Base-by-base conservation (phyloP, 495 filamentous ascomycete genomes). In the Xylaria palmicola region DNA sequence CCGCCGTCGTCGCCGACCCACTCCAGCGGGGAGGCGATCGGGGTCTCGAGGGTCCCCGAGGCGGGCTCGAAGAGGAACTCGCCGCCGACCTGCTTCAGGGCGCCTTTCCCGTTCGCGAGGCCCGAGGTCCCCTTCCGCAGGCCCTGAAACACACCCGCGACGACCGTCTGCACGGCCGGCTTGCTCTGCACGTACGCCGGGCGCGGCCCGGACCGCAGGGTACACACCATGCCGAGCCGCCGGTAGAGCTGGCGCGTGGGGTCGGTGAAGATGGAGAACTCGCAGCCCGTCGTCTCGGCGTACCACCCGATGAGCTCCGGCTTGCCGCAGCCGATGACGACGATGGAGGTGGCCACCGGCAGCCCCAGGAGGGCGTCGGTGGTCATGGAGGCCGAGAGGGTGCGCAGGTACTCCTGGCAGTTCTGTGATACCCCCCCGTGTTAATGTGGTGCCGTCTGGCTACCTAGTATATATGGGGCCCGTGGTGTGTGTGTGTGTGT, bases 201-300 rank as follows among this genome's bases (percentile, higher is more conserved):
- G 19, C 77, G 75, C 4, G 75, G 19, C 27, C 92, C 91, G 6
- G 89, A 55, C 3, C 79, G 78, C 4, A 89, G 73, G 9, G 86
- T 88, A 36, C 77, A 77, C 0, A 78, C 72, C 91, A 96, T 91
- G 30, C 85, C 89, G 5, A 97, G 83, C 49, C 80, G 78, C 15
- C 81, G 72, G 78, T 93, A 94, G 3, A 96, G 76, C 51, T 81
- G 79, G 20, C 82, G 78, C 0, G 83, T 85, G 0, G 90, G 90
- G 68, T 96, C 91, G 47, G 89, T 81, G 79, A 90, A 95, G 57
- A 96, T 86, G n/a, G 88, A 88, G 73, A 88, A 96, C 0, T 83
- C 82, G 62, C 88, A 94, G 41, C 56, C 63, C 0, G 90, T 89
- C 56, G 82, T 79, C 12, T 72, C 64, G 13, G 76, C 77, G 72